Evolutionary conservation across 192 early-diverging fungal genomes (phyloP).

Genomic region (Powellomyces hirtus): DNA sequence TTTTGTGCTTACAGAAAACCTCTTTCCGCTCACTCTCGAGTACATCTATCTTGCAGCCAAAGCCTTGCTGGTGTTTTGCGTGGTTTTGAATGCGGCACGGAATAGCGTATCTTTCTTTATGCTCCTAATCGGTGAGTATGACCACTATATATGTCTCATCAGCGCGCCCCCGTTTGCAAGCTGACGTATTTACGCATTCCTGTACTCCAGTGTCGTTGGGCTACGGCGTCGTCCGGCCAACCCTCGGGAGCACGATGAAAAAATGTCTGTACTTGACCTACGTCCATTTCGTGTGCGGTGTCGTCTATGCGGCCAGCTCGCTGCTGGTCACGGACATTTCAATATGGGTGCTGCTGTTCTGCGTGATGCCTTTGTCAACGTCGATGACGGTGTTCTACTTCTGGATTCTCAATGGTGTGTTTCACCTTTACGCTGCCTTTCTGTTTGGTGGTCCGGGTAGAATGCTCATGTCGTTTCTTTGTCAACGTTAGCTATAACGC

Average conservation of each 20-base stretch:
- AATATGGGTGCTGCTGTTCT: slow-evolving; percentile 64
- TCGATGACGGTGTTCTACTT: slow-evolving; percentile 93
- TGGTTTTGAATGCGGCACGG: slow-evolving; percentile 81
- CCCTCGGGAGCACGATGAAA: slow-evolving; percentile 86
- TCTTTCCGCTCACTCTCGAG: no score
- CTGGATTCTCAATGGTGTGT: slow-evolving; percentile 78
- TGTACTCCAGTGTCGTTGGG: slow-evolving; percentile 72
- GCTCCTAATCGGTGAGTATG: slow-evolving; percentile 65
- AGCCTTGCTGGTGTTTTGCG: slow-evolving; percentile 70
- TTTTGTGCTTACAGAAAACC: no score
- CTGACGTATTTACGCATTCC: no score
- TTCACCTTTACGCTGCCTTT: no score
- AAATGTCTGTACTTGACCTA: slow-evolving; percentile 74
- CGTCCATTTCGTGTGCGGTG: slow-evolving; percentile 84
- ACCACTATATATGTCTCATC: no score
- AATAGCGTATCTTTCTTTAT: slow-evolving; percentile 96
- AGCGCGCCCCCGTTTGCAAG: no score
- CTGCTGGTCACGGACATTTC: slow-evolving; percentile 67
- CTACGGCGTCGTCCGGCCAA: slow-evolving; percentile 93
- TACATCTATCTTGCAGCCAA: slow-evolving; percentile 34
- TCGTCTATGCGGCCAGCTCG: slow-evolving; percentile 80
- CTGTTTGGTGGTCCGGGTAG: no score
- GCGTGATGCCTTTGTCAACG: slow-evolving; percentile 83
- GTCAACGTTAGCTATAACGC: slow-evolving; percentile 59
- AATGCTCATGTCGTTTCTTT: no score